These are phyloP conservation scores for Sporothrix variecibatus DNA, from an alignment of 2,329 filamentous ascomycete genomes.

Conservation along the genomic window DNA sequence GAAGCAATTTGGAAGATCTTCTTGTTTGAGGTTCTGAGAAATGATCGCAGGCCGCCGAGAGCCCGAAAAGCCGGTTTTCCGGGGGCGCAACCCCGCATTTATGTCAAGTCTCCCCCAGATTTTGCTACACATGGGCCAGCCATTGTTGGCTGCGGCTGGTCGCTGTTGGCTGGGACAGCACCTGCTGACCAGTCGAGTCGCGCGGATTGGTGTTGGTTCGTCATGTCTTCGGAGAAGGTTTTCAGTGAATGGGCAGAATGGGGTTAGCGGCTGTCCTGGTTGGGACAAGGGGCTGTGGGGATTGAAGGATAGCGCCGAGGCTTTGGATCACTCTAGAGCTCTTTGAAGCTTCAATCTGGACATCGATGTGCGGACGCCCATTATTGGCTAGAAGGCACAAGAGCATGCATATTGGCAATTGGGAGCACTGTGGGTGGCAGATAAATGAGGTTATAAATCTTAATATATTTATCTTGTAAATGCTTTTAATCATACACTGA, in stretches of 20 bases:
- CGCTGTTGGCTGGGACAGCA: not conserved
- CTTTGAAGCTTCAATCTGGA: not conserved
- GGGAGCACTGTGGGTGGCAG: no score
- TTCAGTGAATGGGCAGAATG: not conserved
- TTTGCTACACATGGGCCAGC: not conserved
- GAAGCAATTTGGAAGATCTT: not conserved
- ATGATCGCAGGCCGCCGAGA: not conserved
- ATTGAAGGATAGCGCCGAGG: not conserved
- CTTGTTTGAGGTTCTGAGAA: not conserved
- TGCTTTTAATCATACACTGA: not conserved
- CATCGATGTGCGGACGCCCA: not conserved
- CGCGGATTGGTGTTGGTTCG: not conserved
- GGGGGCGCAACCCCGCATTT: constrained; percentile 21
- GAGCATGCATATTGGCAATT: not conserved
- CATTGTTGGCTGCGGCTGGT: not conserved
- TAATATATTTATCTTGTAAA: not conserved
- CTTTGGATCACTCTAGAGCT: not conserved
- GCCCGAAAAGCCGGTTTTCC: constrained; percentile 21
- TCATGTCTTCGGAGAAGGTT: not conserved
- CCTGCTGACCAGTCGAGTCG: not conserved
- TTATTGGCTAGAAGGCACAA: no score
- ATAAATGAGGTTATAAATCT: not conserved
- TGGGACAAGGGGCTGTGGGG: not conserved
- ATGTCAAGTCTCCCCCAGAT: constrained; percentile 11
- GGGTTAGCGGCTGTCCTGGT: not conserved